phyloP scores from a whole-genome alignment of 768 basidiomycete species.

The Lentinus tigrinus region DNA sequence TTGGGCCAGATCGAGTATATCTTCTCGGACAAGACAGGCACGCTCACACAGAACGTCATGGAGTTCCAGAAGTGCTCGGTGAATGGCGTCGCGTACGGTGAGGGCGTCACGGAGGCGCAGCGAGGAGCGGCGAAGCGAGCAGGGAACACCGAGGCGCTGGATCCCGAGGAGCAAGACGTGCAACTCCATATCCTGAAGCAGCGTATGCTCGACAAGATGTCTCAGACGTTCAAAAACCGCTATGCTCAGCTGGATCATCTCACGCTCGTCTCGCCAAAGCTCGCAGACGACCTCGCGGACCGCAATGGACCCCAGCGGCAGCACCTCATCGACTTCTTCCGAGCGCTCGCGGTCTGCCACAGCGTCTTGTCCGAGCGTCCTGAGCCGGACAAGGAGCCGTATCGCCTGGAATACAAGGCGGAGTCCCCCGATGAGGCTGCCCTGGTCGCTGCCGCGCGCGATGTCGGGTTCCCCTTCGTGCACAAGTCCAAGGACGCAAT shows the following conservation, averaged over 20 bases:
- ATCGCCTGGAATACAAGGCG: conserved; percentile 84
- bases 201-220: conserved; percentile 75
- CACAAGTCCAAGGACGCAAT: conserved; percentile 68
- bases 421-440: conserved; percentile 97
- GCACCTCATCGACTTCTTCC: conserved; percentile 83
- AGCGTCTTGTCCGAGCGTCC: conserved; percentile 82
- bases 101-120: conserved; percentile 94
- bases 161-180: conserved; percentile 69
- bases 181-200: conserved; percentile 66
- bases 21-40: conserved; percentile 94
- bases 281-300: conserved; percentile 76
- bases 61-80: conserved; percentile 97
- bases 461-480: conserved; percentile 91
- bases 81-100: conserved; percentile 81
- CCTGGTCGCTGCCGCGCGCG: conserved; percentile 86
- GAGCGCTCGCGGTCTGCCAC: conserved; percentile 93
- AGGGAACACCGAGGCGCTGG: conserved; percentile 62
- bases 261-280: conserved; percentile 83
- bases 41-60: conserved; percentile 98
- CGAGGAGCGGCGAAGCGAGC: conserved; percentile 86
- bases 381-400: conserved; percentile 59
- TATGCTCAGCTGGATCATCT: conserved; percentile 79
- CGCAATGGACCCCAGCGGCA: conserved; percentile 56
- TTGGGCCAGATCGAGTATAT: conserved; percentile 97
- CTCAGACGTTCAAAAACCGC: conserved; percentile 83